Evolutionary conservation across 345 rosid species (phyloP).

Genomic region (Lepidium aucheri): DNA sequence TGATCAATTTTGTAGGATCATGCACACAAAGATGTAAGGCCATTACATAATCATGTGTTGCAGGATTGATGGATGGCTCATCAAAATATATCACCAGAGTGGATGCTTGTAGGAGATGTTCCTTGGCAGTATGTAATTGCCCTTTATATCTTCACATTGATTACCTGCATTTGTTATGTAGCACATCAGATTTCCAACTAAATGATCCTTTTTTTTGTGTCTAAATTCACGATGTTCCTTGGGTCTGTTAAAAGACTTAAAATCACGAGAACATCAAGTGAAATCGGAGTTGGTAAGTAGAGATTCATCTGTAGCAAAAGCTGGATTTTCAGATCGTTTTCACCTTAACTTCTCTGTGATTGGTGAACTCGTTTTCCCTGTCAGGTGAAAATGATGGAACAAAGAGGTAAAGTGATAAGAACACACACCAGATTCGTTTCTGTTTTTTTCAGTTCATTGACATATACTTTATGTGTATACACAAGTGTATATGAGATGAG

Average conservation of each 20-base stretch:
- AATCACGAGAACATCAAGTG: slow-evolving; percentile 61
- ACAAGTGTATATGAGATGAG: neutral
- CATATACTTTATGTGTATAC: neutral
- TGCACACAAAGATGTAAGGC: slow-evolving; percentile 21
- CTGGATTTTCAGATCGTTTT: neutral
- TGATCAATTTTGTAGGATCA: slow-evolving; percentile 6
- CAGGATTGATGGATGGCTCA: slow-evolving; percentile 51
- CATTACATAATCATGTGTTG: slow-evolving; percentile 19
- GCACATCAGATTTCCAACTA: too few species aligned
- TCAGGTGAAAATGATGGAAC: slow-evolving; percentile 9
- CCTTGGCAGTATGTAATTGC: slow-evolving; percentile 70
- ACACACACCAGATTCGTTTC: neutral
- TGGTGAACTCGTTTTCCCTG: neutral
- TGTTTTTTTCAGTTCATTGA: neutral
- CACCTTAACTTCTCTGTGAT: neutral
- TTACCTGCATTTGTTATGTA: neutral
- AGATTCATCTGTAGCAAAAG: neutral
- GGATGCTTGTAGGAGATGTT: slow-evolving; percentile 98
- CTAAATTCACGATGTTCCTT: slow-evolving; percentile 63
- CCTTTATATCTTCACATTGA: neutral
- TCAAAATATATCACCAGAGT: slow-evolving; percentile 72
- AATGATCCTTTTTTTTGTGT: neutral
- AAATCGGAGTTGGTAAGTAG: slow-evolving; percentile 51
- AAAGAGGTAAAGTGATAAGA: slow-evolving; percentile 4
- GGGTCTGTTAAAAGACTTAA: slow-evolving; percentile 71